phyloP scores from a whole-genome alignment of 768 basidiomycete genomes.

The Heimioporus sp. region DNA sequence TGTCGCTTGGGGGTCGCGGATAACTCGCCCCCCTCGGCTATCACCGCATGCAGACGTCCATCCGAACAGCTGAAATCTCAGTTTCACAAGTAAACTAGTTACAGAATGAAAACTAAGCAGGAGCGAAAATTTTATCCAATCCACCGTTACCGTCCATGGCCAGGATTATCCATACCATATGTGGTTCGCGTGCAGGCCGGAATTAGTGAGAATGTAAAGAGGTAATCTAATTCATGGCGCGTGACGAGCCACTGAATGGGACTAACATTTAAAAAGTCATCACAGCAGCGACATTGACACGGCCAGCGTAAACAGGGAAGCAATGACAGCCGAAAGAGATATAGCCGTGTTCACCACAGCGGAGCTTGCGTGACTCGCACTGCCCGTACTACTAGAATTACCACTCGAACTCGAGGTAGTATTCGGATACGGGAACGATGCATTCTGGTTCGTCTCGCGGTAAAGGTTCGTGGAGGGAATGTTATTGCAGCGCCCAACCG shows the following conservation, averaged over 20 bases:
- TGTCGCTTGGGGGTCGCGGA: not conserved
- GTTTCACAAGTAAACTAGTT: no score
- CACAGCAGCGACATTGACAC: slow-evolving; percentile 14
- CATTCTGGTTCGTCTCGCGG: slow-evolving; percentile 77
- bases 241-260: no score
- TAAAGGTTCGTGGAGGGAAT: slow-evolving; percentile 70
- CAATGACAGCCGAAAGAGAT: slow-evolving; percentile 9
- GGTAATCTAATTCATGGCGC: not conserved
- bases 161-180: slow-evolving; percentile 20
- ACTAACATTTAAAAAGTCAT: not conserved
- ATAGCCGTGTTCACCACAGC: slow-evolving; percentile 12
- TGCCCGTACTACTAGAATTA: slow-evolving; percentile 1
- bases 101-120: no score
- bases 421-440: slow-evolving; percentile 56
- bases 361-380: slow-evolving; percentile 3
- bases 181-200: slow-evolving; percentile 2
- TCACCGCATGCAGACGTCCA: slow-evolving; percentile 1
- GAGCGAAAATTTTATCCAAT: no score
- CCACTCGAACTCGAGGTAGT: slow-evolving; percentile 17
- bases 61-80: no score
- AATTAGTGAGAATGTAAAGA: slow-evolving; percentile 19
- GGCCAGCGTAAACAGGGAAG: slow-evolving; percentile 13
- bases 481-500: slow-evolving; percentile 76
- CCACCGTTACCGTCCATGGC: slow-evolving; percentile 7
- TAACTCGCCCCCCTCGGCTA: slow-evolving; percentile 10